Evolutionary conservation across 2,329 filamentous ascomycete genomes (phyloP).

Genomic region (Neophaeococcomyces mojaviensis): DNA sequence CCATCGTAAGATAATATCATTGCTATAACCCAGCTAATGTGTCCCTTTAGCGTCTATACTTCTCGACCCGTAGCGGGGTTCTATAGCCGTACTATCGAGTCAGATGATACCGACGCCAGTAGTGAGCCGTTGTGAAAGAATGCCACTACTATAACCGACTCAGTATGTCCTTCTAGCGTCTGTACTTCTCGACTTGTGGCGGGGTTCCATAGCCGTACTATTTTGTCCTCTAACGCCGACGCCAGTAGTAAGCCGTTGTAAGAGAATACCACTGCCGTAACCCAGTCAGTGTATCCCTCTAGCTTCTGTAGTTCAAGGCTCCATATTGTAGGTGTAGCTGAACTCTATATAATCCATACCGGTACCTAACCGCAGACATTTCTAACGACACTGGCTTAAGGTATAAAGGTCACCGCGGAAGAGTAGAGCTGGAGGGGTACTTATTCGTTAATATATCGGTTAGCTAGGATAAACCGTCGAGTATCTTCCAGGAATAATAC

Average conservation of each 20-base stretch:
- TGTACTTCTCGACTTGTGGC: too few relatives aligned
- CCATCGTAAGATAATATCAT: too few relatives aligned
- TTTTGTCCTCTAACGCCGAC: slow-evolving; percentile 11
- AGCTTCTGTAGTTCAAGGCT: slow-evolving; percentile 21
- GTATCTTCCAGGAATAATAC: slow-evolving; percentile 27
- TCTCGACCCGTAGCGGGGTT: too few relatives aligned
- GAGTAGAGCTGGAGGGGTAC: slow-evolving; percentile 32
- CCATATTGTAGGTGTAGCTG: slow-evolving; percentile 14
- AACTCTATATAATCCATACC: slow-evolving; percentile 14
- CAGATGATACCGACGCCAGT: too few relatives aligned
- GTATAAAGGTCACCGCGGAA: slow-evolving; percentile 29
- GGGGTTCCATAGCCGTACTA: too few relatives aligned
- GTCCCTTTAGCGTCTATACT: too few relatives aligned
- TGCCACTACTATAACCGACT: too few relatives aligned
- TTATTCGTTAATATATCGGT: slow-evolving; percentile 24
- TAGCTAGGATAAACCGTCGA: slow-evolving; percentile 26
- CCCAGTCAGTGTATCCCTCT: slow-evolving; percentile 17
- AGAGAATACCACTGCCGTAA: slow-evolving; percentile 19
- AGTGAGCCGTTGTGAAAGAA: too few relatives aligned
- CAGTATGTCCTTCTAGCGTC: too few relatives aligned
- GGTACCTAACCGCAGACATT: slow-evolving; percentile 21
- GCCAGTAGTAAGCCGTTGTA: slow-evolving; percentile 17
- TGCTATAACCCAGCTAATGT: too few relatives aligned
- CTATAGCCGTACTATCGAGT: too few relatives aligned
- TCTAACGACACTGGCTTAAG: too few relatives aligned